phyloP scores from a whole-genome alignment of 257 asterid genomes.

The Penstemon eatonii region DNA sequence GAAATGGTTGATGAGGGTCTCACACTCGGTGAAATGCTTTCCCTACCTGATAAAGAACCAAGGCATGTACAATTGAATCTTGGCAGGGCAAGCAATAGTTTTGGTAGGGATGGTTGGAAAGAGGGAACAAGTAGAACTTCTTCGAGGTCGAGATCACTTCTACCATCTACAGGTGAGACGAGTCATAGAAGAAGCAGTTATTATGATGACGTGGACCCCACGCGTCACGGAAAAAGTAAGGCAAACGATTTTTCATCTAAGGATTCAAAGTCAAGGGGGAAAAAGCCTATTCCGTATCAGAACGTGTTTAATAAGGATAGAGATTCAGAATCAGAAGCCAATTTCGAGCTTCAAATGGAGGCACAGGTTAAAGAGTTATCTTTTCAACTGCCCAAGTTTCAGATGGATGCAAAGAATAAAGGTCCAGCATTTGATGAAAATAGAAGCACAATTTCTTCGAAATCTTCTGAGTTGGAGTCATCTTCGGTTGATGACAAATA shows the following conservation, averaged over 20 bases:
- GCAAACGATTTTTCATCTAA: conserved; percentile 37
- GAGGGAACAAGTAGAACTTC: conserved; percentile 49
- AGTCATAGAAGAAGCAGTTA: conserved; percentile 40
- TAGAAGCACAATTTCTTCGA: conserved; percentile 40
- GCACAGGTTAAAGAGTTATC: conserved; percentile 37
- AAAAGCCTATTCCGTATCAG: conserved; percentile 40
- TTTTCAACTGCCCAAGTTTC: conserved; percentile 36
- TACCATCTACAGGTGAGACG: conserved; percentile 48
- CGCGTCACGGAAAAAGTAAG: conserved; percentile 39
- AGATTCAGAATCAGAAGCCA: conserved; percentile 45
- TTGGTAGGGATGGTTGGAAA: conserved; percentile 78
- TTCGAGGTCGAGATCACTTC: conserved; percentile 57
- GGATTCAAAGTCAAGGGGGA: conserved; percentile 43
- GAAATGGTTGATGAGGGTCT: conserved; percentile 56
- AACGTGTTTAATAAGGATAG: conserved; percentile 29
- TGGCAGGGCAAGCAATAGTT: conserved; percentile 29
- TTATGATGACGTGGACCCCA: conserved; percentile 39
- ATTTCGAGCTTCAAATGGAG: conserved; percentile 44
- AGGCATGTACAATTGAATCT: conserved; percentile 31
- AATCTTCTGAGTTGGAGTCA: conserved; percentile 37
- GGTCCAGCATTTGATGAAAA: conserved; percentile 41
- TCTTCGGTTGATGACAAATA: conserved; percentile 26
- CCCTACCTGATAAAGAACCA: conserved; percentile 48
- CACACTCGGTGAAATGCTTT: conserved; percentile 87
- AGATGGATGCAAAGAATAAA: conserved; percentile 32